A percentile compares a stretch with the other conserved stretches of the same genome.
Conservation (phyloP, 345 rosid species). For the Salix arbutifolia region DNA sequence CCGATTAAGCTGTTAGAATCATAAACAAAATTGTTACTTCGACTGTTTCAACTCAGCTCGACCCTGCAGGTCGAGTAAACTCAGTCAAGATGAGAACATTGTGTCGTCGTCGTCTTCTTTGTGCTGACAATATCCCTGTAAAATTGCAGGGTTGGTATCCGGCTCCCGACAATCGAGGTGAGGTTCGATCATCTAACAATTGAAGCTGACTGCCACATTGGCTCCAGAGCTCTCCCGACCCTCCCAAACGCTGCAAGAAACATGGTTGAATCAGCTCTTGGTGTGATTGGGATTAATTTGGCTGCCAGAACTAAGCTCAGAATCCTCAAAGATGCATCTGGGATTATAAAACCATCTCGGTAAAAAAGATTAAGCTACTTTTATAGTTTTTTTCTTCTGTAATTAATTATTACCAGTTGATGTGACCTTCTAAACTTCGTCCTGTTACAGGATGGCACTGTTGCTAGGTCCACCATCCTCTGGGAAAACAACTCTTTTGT, state of each 20-base stretch:
- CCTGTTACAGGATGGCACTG: conserved; percentile 54
- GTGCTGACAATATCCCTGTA: not conserved
- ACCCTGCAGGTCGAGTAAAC: too few relatives aligned
- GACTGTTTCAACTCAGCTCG: not conserved
- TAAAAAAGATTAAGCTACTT: not conserved
- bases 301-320: conserved; percentile 69
- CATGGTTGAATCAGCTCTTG: conserved; percentile 59
- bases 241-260: conserved; percentile 67
- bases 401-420: not conserved
- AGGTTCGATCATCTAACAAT: conserved; percentile 58
- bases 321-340: conserved; percentile 74
- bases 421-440: not conserved
- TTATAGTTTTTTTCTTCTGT: not conserved
- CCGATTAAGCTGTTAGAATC: not conserved
- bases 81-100: too few relatives aligned
- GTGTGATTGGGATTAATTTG: conserved; percentile 48
- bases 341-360: conserved; percentile 71
- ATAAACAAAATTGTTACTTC: not conserved
- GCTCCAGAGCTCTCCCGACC: conserved; percentile 78
- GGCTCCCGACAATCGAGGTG: conserved; percentile 74
- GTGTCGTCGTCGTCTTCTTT: too few relatives aligned
- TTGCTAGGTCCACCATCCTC: conserved; percentile 89
- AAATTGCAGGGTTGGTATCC: conserved; percentile 67
- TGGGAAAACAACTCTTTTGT: conserved; percentile 75
- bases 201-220: conserved; percentile 71